Evolutionary conservation across 306 rosid genomes (phyloP), one percentile per base, ranked within the genome.

Genomic region (Calophaca sinica): DNA sequence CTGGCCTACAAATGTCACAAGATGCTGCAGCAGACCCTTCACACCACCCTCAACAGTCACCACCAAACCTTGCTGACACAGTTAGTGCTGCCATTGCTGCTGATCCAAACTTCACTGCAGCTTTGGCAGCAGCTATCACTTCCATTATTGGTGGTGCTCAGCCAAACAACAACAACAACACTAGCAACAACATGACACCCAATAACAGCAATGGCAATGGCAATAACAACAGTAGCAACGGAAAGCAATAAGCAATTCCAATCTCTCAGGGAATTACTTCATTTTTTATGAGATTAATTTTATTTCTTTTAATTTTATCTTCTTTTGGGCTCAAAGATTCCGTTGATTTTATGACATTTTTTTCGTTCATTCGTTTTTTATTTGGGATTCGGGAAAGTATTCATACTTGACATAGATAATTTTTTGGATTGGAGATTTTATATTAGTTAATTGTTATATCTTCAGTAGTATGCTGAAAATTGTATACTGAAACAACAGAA

Each of bases 21-120:
- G 81, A 82, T 44, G 70, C 32, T 2, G 74, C 76, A n/a, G 74
- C 15, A 5, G 78, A 66, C 11, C 46, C 79, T 70, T 60, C 82
- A 7, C 79, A 81, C 59, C 79, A 75, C 2, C 11, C 44, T 35
- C 74, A 65, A 9, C 63, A 55, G n/a, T 32, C 60, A 57, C 59
- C 79, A 53, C 50, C 85, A 64, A 42, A 78, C 5, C 54, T 79
- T 72, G 71, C 81, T 5, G 86, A 86, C 11, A 58, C 80, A 6
- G 74, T 88, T 14, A 78, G 72, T 70, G 93, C 91, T 13, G 89
- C 97, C 80, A 91, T 94, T n/a, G 84, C 91, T 0, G 76, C 90
- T 7, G 89, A 91, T 36, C 98, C 97, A 0, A 91, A 79, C 65
- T 85, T 88, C 84, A 79, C 94, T 3, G 86, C 96, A 0, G 93